Percentiles rank a stretch among this genome's conserved stretches.
phyloP scores from a whole-genome alignment of 768 basidiomycete species.

The Amylocystis lapponica region DNA sequence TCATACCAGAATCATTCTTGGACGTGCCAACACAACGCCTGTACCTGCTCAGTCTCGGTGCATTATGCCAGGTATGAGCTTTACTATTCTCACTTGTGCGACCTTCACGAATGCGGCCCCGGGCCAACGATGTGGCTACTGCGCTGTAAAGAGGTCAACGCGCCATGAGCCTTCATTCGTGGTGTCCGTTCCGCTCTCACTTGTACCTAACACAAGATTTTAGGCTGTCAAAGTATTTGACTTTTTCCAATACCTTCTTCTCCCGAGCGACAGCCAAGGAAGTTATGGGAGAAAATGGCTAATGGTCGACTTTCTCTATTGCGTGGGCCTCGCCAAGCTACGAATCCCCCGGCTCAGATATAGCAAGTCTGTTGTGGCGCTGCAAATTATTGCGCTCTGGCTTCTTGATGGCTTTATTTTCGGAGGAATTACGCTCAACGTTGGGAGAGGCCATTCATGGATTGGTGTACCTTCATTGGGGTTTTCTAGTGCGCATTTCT shows the following conservation, averaged over 20 bases:
- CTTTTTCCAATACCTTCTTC: conserved; percentile 49
- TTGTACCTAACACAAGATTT: neutral
- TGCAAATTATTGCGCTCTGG: conserved; percentile 58
- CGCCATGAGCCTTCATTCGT: too few relatives aligned
- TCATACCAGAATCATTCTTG: conserved; percentile 69
- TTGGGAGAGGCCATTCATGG: conserved; percentile 30
- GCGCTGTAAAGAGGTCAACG: too few relatives aligned
- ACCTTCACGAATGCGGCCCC: too few relatives aligned
- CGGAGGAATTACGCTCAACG: conserved; percentile 60
- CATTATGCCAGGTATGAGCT: conserved; percentile 63
- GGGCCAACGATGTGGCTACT: too few relatives aligned
- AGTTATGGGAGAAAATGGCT: conserved; percentile 63
- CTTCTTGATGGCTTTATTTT: conserved; percentile 67
- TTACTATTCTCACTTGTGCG: too few relatives aligned
- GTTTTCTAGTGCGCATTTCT: conserved; percentile 28
- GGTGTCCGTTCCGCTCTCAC: too few relatives aligned
- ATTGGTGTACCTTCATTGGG: conserved; percentile 9
- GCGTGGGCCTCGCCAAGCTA: conserved; percentile 49
- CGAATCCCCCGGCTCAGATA: conserved; percentile 74
- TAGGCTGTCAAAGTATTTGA: conserved; percentile 78
- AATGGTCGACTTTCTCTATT: conserved; percentile 60
- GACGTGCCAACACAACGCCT: conserved; percentile 77
- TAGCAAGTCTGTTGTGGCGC: conserved; percentile 51
- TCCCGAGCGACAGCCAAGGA: conserved; percentile 36
- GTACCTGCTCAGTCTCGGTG: conserved; percentile 70